Percentiles rank a stretch among this genome's conserved stretches.
Conservation (phyloP, 2,329 filamentous ascomycete species). For the Exophiala viscosa region DNA sequence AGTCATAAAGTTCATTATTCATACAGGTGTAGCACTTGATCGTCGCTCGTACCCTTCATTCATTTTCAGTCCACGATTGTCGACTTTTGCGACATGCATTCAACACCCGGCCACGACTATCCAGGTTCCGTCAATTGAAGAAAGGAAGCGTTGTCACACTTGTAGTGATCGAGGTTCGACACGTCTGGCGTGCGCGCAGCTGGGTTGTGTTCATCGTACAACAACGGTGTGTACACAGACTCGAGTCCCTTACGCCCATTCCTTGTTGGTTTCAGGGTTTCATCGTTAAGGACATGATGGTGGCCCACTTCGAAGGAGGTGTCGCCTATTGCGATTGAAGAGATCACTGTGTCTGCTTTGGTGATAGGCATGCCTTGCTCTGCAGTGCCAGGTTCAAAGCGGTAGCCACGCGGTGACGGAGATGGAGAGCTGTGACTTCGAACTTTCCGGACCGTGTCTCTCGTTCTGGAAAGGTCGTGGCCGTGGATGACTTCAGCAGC, state of each 20-base stretch:
- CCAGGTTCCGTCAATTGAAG: too few species aligned
- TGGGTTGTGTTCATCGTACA: too few species aligned
- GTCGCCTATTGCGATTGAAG: not conserved
- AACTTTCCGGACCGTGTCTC: conserved; percentile 7
- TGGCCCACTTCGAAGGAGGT: not conserved
- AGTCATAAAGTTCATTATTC: conserved; percentile 11
- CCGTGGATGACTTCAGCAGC: not conserved
- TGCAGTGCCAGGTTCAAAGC: not conserved
- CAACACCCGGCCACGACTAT: too few species aligned
- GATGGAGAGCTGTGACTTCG: conserved; percentile 22
- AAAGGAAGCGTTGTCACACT: not conserved
- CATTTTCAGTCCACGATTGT: not conserved
- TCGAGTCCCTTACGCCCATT: conserved; percentile 12
- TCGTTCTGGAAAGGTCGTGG: not conserved
- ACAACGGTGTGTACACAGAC: conserved; percentile 3
- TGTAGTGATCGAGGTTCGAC: not conserved
- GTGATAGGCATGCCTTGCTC: not conserved
- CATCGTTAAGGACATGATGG: not conserved
- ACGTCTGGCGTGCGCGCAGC: too few species aligned
- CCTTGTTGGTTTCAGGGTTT: conserved; percentile 16
- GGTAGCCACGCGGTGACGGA: conserved; percentile 1
- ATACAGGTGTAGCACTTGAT: conserved; percentile 2
- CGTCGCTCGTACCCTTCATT: not conserved
- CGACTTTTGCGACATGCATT: too few species aligned
- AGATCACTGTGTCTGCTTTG: not conserved